Conservation (phyloP, 2,329 filamentous ascomycete species). For the Ciborinia camelliae region DNA sequence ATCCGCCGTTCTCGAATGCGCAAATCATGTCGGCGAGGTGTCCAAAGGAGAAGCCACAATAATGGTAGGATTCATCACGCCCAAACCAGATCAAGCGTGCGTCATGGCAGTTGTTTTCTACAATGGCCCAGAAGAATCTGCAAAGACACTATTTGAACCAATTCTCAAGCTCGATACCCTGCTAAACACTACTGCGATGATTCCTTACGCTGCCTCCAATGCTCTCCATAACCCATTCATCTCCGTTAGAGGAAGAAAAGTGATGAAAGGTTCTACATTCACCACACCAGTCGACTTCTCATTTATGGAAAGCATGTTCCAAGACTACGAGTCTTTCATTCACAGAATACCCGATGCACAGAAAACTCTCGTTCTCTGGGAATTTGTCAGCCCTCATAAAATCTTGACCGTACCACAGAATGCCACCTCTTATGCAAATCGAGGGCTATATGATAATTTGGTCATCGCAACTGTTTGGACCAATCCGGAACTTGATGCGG, state of each 20-base stretch:
- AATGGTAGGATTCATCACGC: not conserved
- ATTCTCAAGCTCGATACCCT: slow-evolving; percentile 35
- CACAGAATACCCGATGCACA: slow-evolving; percentile 23
- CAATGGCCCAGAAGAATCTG: slow-evolving; percentile 38
- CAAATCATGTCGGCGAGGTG: slow-evolving; percentile 21
- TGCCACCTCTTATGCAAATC: slow-evolving; percentile 32
- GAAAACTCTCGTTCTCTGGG: slow-evolving; percentile 28
- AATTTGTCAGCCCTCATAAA: slow-evolving; percentile 27
- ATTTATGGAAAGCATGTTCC: slow-evolving; percentile 33
- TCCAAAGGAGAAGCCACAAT: slow-evolving; percentile 7
- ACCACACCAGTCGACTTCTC: slow-evolving; percentile 35
- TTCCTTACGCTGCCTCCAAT: slow-evolving; percentile 40
- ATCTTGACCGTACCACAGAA: slow-evolving; percentile 26
- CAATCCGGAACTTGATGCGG: slow-evolving; percentile 22
- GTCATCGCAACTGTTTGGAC: slow-evolving; percentile 36
- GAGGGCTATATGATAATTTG: slow-evolving; percentile 31
- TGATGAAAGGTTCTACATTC: slow-evolving; percentile 40
- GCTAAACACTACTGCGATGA: slow-evolving; percentile 27
- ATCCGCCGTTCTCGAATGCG: slow-evolving; percentile 19
- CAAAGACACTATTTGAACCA: slow-evolving; percentile 30
- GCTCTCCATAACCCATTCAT: slow-evolving; percentile 34
- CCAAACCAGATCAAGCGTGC: not conserved
- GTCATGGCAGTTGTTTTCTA: slow-evolving; percentile 29
- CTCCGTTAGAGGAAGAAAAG: slow-evolving; percentile 36
- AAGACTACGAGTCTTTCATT: slow-evolving; percentile 35